Percentiles rank a stretch among this genome's conserved stretches.
These are phyloP conservation scores for Incumbomyces delicatus DNA, from an alignment of 2,329 filamentous ascomycete genomes.

Conservation along the genomic window DNA sequence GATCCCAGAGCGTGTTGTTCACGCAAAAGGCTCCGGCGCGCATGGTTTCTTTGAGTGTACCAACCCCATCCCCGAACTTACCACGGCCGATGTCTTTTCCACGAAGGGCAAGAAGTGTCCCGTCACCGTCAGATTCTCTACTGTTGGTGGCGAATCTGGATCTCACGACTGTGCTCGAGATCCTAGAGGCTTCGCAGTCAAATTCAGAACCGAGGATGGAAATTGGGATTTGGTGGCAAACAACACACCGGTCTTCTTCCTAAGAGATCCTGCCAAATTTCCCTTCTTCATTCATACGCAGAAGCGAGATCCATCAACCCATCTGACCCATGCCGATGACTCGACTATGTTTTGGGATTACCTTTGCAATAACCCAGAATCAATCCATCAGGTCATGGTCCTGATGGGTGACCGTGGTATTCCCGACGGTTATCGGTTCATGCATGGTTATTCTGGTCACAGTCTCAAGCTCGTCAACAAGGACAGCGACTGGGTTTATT, in stretches of 20 bases:
- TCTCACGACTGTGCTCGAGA: conserved; percentile 64
- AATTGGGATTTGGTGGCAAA: conserved; percentile 65
- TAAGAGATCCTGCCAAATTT: conserved; percentile 56
- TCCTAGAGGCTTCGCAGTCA: conserved; percentile 61
- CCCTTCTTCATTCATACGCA: conserved; percentile 53
- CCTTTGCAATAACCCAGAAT: conserved; percentile 44
- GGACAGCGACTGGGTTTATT: conserved; percentile 44
- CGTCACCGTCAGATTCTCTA: conserved; percentile 60
- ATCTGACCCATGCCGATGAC: conserved; percentile 35
- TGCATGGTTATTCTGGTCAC: conserved; percentile 46
- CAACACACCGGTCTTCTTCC: conserved; percentile 59
- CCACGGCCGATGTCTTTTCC: conserved; percentile 40
- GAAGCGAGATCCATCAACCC: conserved; percentile 48
- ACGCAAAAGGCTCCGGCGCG: conserved; percentile 31
- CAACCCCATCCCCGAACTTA: conserved; percentile 42
- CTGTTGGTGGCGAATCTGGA: conserved; percentile 63
- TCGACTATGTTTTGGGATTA: conserved; percentile 33
- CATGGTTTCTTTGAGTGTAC: conserved; percentile 31
- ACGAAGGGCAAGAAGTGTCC: conserved; percentile 60
- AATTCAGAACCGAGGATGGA: conserved; percentile 64
- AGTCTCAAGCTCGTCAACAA: conserved; percentile 46
- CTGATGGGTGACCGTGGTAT: conserved; percentile 47
- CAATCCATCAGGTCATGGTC: conserved; percentile 45
- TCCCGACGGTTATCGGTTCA: conserved; percentile 45
- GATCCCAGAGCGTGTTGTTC: conserved; percentile 38